These are phyloP conservation scores for Sporisorium iseilematis-ciliati DNA, from an alignment of 1,284 basidiomycete species.

Conservation along the genomic window DNA sequence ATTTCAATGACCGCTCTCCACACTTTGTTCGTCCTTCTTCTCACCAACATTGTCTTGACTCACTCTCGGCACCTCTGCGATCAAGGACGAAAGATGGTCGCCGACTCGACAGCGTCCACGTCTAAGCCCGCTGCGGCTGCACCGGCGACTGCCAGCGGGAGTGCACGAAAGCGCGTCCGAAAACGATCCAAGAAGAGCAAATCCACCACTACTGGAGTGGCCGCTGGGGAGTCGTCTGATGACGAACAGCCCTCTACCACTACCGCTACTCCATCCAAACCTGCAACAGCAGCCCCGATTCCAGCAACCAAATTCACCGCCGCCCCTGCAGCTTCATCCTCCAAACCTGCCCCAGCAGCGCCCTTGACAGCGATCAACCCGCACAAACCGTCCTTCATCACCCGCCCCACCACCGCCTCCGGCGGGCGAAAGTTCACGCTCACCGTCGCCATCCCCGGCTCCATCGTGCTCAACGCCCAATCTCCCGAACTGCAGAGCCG, in stretches of 20 bases:
- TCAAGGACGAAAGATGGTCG: constrained; percentile 5
- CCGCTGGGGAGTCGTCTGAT: constrained; percentile 7
- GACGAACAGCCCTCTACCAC: constrained; percentile 10
- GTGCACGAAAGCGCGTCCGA: constrained; percentile 28
- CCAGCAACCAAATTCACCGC: neutral
- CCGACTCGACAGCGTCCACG: constrained; percentile 2
- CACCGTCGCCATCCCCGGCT: constrained; percentile 66
- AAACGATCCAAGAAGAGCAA: constrained; percentile 22
- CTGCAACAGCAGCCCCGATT: neutral
- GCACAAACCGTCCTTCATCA: constrained; percentile 55
- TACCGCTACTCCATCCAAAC: neutral
- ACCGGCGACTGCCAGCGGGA: neutral
- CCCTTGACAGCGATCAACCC: constrained; percentile 27
- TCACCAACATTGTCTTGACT: neutral
- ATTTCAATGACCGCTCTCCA: neutral
- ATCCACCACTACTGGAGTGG: neutral
- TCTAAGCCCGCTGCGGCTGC: constrained; percentile 18
- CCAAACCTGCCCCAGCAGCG: neutral
- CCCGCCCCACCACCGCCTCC: constrained; percentile 22
- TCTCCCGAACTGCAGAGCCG: constrained; percentile 65
- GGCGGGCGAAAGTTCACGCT: constrained; percentile 55
- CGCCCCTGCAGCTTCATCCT: neutral
- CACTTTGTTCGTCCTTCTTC: neutral
- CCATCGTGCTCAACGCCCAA: constrained; percentile 68
- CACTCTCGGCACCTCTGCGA: neutral